Evolutionary conservation across 495 filamentous ascomycete species (phyloP).

Genomic region (Talaromyces thailandensis): DNA sequence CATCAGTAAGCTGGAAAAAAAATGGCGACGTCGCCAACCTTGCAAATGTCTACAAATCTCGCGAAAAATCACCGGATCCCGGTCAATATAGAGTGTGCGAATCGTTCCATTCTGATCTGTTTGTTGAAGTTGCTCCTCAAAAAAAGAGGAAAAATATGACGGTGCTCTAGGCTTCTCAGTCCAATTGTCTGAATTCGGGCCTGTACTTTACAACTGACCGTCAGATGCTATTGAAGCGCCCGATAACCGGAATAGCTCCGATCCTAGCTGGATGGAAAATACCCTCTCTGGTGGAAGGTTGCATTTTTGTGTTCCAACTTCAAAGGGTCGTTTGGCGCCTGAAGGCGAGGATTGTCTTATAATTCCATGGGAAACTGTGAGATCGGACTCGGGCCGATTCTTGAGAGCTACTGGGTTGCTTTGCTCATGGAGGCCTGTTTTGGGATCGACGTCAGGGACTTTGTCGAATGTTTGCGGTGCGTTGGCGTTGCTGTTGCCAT

Average conservation of each 20-base stretch:
- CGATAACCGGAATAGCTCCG: constrained; percentile 82
- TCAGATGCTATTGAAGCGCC: constrained; percentile 94
- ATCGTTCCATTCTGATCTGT: constrained; percentile 46
- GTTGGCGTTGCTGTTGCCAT: neutral
- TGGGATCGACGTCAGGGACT: constrained; percentile 2
- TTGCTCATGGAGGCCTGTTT: neutral
- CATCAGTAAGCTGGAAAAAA: constrained; percentile 1
- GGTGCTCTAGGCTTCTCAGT: constrained; percentile 67
- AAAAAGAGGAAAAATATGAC: constrained; percentile 95
- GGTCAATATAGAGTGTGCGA: constrained; percentile 86
- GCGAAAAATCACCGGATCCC: constrained; percentile 81
- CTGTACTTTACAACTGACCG: constrained; percentile 51
- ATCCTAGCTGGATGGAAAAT: constrained; percentile 91
- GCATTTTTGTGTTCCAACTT: constrained; percentile 9
- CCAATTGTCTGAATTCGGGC: neutral
- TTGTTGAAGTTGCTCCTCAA: constrained; percentile 67
- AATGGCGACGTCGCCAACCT: constrained; percentile 30
- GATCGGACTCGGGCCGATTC: neutral
- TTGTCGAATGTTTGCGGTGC: constrained; percentile 4
- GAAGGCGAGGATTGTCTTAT: neutral
- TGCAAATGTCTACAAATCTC: constrained; percentile 90
- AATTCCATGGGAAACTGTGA: constrained; percentile 1
- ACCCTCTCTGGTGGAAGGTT: constrained; percentile 54
- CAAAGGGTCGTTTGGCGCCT: neutral
- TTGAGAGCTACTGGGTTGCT: neutral